Percentiles rank a stretch among this genome's conserved stretches.
These are phyloP conservation scores for Pistacia integerrima DNA, from an alignment of 345 rosid genomes.

Conservation along the genomic window DNA sequence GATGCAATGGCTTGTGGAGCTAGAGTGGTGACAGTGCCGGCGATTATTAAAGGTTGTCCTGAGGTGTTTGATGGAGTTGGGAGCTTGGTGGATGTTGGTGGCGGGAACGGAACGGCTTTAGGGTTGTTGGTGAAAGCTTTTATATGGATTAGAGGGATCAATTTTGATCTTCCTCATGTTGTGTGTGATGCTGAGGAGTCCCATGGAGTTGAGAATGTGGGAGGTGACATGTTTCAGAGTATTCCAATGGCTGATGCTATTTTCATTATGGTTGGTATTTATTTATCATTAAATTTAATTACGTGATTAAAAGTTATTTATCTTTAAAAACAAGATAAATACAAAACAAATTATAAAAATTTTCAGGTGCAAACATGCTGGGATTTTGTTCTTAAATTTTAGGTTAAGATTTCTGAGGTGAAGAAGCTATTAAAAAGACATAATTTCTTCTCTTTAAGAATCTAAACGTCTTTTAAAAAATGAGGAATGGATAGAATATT, in stretches of 20 bases:
- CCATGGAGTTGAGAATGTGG: conserved; percentile 55
- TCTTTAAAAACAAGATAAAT: too few relatives aligned
- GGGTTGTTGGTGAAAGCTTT: conserved; percentile 50
- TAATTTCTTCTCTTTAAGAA: too few relatives aligned
- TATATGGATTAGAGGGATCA: conserved; percentile 61
- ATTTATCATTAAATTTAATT: too few relatives aligned
- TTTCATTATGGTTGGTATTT: conserved; percentile 50
- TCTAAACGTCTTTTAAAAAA: too few relatives aligned
- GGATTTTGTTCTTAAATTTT: too few relatives aligned
- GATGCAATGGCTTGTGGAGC: conserved; percentile 72
- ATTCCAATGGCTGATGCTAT: conserved; percentile 65
- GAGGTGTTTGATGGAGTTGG: conserved; percentile 56
- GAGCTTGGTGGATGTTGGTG: conserved; percentile 76
- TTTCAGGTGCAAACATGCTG: too few relatives aligned
- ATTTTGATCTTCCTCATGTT: conserved; percentile 82
- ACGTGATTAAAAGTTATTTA: too few relatives aligned
- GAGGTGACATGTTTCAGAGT: conserved; percentile 69
- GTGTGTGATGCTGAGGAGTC: conserved; percentile 33
- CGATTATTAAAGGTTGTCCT: conserved; percentile 36
- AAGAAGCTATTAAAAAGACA: too few relatives aligned
- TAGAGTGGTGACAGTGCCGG: conserved; percentile 37
- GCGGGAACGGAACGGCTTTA: conserved; percentile 61
- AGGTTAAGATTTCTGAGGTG: too few relatives aligned
- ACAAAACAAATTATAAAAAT: too few relatives aligned
- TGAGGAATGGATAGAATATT: too few relatives aligned